These are phyloP conservation scores for Raphanus raphanistrum DNA, from an alignment of 345 rosid genomes.

Conservation along the genomic window DNA sequence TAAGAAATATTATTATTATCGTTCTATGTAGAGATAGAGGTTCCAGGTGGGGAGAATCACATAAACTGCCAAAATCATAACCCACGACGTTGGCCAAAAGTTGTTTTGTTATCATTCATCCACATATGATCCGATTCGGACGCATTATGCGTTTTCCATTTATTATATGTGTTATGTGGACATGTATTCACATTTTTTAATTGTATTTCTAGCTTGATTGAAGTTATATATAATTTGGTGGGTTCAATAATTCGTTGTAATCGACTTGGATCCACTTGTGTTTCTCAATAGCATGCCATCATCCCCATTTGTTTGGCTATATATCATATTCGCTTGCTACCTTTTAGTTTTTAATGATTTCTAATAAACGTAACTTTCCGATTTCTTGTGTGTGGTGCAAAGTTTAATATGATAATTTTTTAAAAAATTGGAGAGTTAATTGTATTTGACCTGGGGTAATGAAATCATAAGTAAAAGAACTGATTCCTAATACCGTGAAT, in stretches of 20 bases:
- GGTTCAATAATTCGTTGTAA: slow-evolving; percentile 31
- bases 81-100: slow-evolving; percentile 40
- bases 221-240: slow-evolving; percentile 20
- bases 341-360: not conserved
- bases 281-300: slow-evolving; percentile 11
- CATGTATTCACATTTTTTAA: slow-evolving; percentile 13
- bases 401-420: not conserved
- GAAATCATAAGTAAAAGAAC: not conserved
- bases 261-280: slow-evolving; percentile 28
- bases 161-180: slow-evolving; percentile 21
- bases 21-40: slow-evolving; percentile 5
- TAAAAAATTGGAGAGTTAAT: not conserved
- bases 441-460: not conserved
- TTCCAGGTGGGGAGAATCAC: slow-evolving; percentile 35
- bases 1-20: slow-evolving; percentile 1
- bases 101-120: slow-evolving; percentile 29
- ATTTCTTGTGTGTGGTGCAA: not conserved
- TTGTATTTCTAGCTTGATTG: not conserved
- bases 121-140: slow-evolving; percentile 40
- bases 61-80: slow-evolving; percentile 28
- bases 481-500: not conserved
- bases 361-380: not conserved
- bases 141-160: slow-evolving; percentile 34
- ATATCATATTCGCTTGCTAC: not conserved
- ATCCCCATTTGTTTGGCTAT: slow-evolving; percentile 25